Conservation (phyloP, 2,329 filamentous ascomycete genomes). For the Claviceps monticola region DNA sequence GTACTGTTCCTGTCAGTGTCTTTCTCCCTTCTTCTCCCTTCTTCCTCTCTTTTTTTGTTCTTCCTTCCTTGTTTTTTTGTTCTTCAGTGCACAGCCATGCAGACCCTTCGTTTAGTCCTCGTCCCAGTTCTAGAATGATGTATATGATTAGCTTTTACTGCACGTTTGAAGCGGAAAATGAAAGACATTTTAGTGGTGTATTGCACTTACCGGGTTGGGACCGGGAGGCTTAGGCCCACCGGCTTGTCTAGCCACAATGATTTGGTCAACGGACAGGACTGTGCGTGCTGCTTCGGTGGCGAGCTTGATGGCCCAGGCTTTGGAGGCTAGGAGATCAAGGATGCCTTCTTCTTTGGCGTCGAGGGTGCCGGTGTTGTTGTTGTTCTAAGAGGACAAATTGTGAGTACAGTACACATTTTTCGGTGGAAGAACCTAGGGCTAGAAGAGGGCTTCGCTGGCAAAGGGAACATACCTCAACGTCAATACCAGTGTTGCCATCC, state of each 20-base stretch:
- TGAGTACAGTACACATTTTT: neutral
- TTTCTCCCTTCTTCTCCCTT: no score
- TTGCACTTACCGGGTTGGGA: slow-evolving; percentile 56
- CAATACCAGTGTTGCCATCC: slow-evolving; percentile 82
- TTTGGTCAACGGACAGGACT: slow-evolving; percentile 92
- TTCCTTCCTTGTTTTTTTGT: neutral
- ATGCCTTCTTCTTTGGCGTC: slow-evolving; percentile 83
- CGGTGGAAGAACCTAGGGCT: no score
- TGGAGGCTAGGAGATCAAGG: slow-evolving; percentile 78
- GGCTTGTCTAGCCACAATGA: slow-evolving; percentile 94
- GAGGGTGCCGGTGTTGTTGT: slow-evolving; percentile 64
- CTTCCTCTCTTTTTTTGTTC: neutral
- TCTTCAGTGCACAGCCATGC: neutral
- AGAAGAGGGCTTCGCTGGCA: neutral
- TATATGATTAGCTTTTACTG: neutral
- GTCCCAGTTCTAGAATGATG: slow-evolving; percentile 40
- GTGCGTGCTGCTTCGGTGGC: slow-evolving; percentile 91
- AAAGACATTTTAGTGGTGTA: neutral
- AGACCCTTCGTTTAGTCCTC: slow-evolving; percentile 36
- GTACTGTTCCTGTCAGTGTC: neutral
- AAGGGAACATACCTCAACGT: slow-evolving; percentile 54
- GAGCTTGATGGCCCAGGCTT: slow-evolving; percentile 94
- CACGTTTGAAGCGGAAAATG: no score
- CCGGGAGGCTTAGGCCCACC: slow-evolving; percentile 94
- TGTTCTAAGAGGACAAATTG: slow-evolving; percentile 37